Conservation (phyloP, 805 yeast species). For the Candida ulmi region DNA sequence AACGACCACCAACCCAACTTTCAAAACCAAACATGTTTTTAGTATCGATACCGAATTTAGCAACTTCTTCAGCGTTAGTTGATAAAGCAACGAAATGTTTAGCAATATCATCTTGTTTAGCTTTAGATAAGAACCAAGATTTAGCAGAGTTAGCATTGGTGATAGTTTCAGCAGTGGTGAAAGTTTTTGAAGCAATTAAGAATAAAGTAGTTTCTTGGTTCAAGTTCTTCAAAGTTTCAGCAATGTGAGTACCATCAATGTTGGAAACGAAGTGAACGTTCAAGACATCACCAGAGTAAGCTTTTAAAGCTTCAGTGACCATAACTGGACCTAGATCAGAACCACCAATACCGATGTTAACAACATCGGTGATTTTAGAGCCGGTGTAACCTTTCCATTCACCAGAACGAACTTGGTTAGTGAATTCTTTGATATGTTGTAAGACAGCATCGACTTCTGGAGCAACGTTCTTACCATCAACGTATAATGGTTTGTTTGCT, state of each 20-base stretch:
- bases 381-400: conserved; percentile 97
- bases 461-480: conserved; percentile 85
- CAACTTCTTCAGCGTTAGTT: conserved; percentile 87
- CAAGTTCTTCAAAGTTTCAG: conserved; percentile 74
- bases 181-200: conserved; percentile 93
- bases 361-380: conserved; percentile 86
- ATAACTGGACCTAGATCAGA: conserved; percentile 98
- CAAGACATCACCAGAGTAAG: conserved; percentile 70
- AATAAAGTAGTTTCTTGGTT: conserved; percentile 90
- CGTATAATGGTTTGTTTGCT: conserved; percentile 74
- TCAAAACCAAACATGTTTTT: conserved; percentile 98
- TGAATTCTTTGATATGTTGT: conserved; percentile 94
- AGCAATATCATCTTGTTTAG: conserved; percentile 69
- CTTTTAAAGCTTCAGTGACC: conserved; percentile 98
- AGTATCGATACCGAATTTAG: conserved; percentile 94
- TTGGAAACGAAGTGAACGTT: conserved; percentile 92
- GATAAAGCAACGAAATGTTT: conserved; percentile 97
- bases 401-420: conserved; percentile 86
- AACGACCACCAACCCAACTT: conserved; percentile 99
- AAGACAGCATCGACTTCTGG: conserved; percentile 89
- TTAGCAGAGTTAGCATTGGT: conserved; percentile 96
- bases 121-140: conserved; percentile 80
- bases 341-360: conserved; percentile 98
- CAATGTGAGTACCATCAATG: conserved; percentile 97
- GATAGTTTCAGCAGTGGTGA: conserved; percentile 97